Evolutionary conservation across 305 asterid species (phyloP).

Genomic region (Rubia balearica): DNA sequence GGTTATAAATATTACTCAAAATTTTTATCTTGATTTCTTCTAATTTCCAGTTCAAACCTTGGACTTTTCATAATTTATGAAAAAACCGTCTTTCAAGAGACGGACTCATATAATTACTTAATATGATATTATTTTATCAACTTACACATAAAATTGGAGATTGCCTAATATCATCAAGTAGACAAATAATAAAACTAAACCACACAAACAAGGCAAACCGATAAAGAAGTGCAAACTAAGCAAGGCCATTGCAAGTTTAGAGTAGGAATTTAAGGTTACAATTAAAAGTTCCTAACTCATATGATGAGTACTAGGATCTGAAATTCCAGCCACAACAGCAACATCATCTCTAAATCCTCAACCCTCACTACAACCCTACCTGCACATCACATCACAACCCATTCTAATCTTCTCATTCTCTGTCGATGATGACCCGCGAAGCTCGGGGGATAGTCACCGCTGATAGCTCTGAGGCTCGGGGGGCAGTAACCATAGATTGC

Average conservation of each 20-base stretch:
- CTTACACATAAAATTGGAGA: too few relatives aligned
- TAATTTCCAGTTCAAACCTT: too few relatives aligned
- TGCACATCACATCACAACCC: constrained; percentile 7
- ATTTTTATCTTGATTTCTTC: too few relatives aligned
- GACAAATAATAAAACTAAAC: too few relatives aligned
- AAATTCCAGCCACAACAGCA: constrained; percentile 8
- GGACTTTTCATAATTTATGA: too few relatives aligned
- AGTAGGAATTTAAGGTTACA: background rate
- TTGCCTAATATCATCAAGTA: too few relatives aligned
- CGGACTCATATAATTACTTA: too few relatives aligned
- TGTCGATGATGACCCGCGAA: constrained; percentile 25
- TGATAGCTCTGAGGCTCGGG: constrained; percentile 25
- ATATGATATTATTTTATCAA: too few relatives aligned
- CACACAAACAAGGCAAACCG: too few relatives aligned
- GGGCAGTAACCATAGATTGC: constrained; percentile 26
- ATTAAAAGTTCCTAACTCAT: background rate
- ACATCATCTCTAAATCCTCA: constrained; percentile 2
- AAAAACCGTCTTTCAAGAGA: too few relatives aligned
- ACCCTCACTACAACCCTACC: constrained; percentile 7
- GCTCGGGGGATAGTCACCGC: constrained; percentile 16
- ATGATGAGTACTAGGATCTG: background rate
- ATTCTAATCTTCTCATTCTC: constrained; percentile 22
- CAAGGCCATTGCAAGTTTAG: background rate
- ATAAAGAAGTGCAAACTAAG: too few relatives aligned
- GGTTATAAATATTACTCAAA: too few relatives aligned